Conservation (phyloP, 2,329 filamentous ascomycete species). For the Clonostachys byssicola region DNA sequence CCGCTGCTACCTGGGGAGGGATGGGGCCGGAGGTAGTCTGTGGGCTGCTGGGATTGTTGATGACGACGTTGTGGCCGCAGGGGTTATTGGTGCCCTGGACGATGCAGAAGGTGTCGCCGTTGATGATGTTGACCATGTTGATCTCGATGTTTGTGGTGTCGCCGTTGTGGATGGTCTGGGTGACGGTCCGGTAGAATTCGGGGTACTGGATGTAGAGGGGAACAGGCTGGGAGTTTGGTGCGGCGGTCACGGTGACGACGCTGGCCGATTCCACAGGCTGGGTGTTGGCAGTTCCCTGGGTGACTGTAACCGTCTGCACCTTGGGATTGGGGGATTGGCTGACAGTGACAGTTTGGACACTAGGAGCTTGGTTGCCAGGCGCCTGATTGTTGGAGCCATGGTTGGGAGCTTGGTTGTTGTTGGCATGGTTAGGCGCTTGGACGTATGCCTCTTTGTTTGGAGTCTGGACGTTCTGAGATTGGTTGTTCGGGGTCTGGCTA, state of each 20-base stretch:
- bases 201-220: slow-evolving; percentile 1
- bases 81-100: slow-evolving; percentile 16
- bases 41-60: neutral
- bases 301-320: neutral
- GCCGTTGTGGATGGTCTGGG: slow-evolving; percentile 11
- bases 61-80: slow-evolving; percentile 9
- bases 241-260: slow-evolving; percentile 3
- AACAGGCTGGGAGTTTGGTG: neutral
- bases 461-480: no score
- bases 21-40: slow-evolving; percentile 1
- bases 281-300: no score
- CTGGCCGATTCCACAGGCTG: neutral
- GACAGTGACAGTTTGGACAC: neutral
- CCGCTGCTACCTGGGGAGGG: neutral
- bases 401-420: no score
- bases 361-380: no score
- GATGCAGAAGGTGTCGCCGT: slow-evolving; percentile 18
- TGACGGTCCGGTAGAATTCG: slow-evolving; percentile 13
- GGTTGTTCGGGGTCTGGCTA: no score
- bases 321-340: neutral
- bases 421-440: no score
- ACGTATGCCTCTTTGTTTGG: no score
- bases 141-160: slow-evolving; percentile 19
- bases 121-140: slow-evolving; percentile 20
- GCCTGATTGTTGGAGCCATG: no score